Evolutionary conservation across 2,329 filamentous ascomycete species (phyloP), one percentile per base, ranked within the genome.

Genomic region (Ascochyta pisi): DNA sequence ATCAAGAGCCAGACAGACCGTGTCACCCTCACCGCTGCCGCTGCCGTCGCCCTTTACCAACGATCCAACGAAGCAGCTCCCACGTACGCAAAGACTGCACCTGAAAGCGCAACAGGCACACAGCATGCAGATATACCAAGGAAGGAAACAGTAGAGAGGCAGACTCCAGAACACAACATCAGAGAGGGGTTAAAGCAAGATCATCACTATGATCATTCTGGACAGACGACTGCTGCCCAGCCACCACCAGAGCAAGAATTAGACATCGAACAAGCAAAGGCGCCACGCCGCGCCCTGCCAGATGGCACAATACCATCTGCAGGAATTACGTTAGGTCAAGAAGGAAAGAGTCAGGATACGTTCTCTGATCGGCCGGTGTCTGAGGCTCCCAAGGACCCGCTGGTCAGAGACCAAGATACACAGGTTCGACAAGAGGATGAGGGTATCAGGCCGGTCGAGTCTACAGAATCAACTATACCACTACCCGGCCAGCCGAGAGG

Each of bases 1-100:
- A 79, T 88, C 52, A 86, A 86, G 70, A 79, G 71, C 47, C 86
- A 88, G 74, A 84, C 83, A 2, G 84, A 88, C 59, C 81, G 84
- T 51, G 74, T 89, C 45, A 85, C 85, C 1, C 76, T 87, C 46
- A 88, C 86, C 16, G 81, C 82, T 34, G 81, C 83, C 63, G 86
- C 87, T 38, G 86, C 86, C 19, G 80, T 84, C 33, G 82, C 83
- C 47, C 78, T 89, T 47, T 83, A 82, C 13, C 80, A 81, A 59
- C 79, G 84, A 46, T 80, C 88, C 67, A 82, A 84, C 62, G 85
- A 86, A 64, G 68, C 74, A 26, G 68, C 69, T 9, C 78, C 78
- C 1, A 52, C 68, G 19, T 74, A 76, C 47, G 67, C 67, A 19
- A 65, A 60, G 47, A 58, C 62, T 16, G 60, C 67, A 9, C 60